Conservation (phyloP, 2,329 filamentous ascomycete species). For the Monilinia fructigena region DNA sequence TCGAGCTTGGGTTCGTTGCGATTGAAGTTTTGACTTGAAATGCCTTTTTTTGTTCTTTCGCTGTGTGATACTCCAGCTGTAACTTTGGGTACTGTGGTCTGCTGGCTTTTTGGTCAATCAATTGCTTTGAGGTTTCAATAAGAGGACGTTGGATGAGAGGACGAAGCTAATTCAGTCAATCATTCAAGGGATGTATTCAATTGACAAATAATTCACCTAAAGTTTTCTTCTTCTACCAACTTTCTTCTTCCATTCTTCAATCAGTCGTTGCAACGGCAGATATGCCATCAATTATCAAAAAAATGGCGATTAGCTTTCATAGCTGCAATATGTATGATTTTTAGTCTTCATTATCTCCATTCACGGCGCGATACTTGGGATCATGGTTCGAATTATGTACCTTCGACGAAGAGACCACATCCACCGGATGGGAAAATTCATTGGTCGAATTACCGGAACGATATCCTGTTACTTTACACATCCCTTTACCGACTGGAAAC, state of each 20-base stretch:
- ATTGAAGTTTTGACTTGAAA: too few species aligned
- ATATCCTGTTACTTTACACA: slow-evolving; percentile 35
- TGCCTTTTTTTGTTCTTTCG: too few species aligned
- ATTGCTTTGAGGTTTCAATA: slow-evolving; percentile 1
- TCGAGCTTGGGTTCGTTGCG: too few species aligned
- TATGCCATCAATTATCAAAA: slow-evolving; percentile 33
- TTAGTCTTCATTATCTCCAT: slow-evolving; percentile 34
- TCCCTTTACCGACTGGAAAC: slow-evolving; percentile 35
- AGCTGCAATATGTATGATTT: slow-evolving; percentile 29
- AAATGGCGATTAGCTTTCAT: slow-evolving; percentile 35
- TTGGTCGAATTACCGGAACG: slow-evolving; percentile 36
- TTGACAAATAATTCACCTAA: slow-evolving; percentile 5
- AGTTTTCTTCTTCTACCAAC: neutral
- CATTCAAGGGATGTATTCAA: slow-evolving; percentile 20
- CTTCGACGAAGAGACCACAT: slow-evolving; percentile 24
- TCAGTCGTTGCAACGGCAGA: neutral
- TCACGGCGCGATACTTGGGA: slow-evolving; percentile 30
- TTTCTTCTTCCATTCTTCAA: neutral
- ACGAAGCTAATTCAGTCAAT: slow-evolving; percentile 14
- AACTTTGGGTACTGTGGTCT: too few species aligned
- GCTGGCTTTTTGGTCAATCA: neutral
- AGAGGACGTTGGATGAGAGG: neutral
- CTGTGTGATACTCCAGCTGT: too few species aligned
- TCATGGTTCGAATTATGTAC: slow-evolving; percentile 26
- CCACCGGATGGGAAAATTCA: slow-evolving; percentile 59